Evolutionary conservation across 1,284 basidiomycete species (phyloP), one percentile per base, ranked within the genome.

Genomic region (Cryptococcus jaspeensis): DNA sequence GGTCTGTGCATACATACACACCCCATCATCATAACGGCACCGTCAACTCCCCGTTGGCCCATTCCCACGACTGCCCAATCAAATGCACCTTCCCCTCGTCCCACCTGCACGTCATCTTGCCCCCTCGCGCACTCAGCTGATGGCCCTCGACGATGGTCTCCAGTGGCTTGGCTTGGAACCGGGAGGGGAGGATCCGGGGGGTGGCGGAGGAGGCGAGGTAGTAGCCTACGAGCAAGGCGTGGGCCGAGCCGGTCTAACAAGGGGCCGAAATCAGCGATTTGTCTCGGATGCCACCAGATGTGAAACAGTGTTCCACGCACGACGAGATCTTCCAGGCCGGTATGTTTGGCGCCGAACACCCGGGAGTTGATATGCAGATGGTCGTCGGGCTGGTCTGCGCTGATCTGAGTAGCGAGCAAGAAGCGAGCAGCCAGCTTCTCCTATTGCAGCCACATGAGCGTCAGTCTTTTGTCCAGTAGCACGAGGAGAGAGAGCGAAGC

Each of bases 281-380:
- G n/a, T n/a, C n/a, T n/a, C n/a, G n/a, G n/a, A n/a, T n/a, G n/a
- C n/a, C n/a, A n/a, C n/a, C n/a, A 12, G 12, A 11, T 2, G 41
- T 5, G 16, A 39, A 20, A 15, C 32, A 12, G 13, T 46, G n/a
- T 23, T 12, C 18, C 12, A 70, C 70, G 63, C 44, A 74, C 72
- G 11, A 74, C 71, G 18, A 70, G 67, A 59, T 74, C 73, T 50
- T 74, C 73, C 32, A 68, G 64, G 38, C 72, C 56, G 2, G 65
- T 69, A 12, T 68, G 35, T 8, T 60, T 65, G 3, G 67, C 64
- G 0, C 48, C 66, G 43, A 69, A 70, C 16, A 73, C 67, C 38
- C 73, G 57, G 2, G 62, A 63, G 25, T 61, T 58, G 42, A 67
- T 64, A 7, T 56, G 41, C 2, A 70, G 50, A 13, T 25, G 49